These are phyloP conservation scores for Populus hybrid DNA, from an alignment of 441 rosid species.

Conservation along the genomic window DNA sequence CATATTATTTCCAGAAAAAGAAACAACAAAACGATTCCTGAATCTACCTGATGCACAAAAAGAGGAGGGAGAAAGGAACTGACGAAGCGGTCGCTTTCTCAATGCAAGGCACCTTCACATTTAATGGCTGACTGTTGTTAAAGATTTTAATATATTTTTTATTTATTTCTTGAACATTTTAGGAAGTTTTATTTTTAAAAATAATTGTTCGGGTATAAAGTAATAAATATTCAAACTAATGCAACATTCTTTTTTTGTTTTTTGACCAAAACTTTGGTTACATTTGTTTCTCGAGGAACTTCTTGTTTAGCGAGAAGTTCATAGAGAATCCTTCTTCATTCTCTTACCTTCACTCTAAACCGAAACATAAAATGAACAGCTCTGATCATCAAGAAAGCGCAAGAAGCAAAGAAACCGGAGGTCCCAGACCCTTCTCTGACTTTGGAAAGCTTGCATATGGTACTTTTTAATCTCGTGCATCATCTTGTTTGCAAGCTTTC, in stretches of 20 bases:
- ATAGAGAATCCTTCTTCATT: neutral
- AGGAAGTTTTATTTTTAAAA: neutral
- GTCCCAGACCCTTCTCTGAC: neutral
- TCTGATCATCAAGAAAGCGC: neutral
- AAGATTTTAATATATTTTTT: no score
- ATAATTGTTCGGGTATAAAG: no score
- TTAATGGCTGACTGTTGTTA: no score
- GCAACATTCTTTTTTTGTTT: neutral
- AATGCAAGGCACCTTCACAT: no score
- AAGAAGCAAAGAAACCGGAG: neutral
- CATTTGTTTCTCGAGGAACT: neutral
- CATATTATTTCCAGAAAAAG: no score
- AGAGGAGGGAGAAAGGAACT: no score
- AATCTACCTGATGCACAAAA: no score
- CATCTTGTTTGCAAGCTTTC: neutral
- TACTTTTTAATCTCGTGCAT: neutral
- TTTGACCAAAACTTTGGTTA: neutral
- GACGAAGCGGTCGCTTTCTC: no score
- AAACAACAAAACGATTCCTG: no score
- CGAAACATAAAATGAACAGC: neutral
- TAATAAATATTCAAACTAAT: no score
- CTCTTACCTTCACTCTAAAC: neutral
- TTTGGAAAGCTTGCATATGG: neutral
- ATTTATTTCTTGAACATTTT: neutral
- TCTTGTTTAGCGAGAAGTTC: neutral